Evolutionary conservation across 371 early-diverging fungal species (phyloP).

Genomic region (Rhizopus stolonifer): DNA sequence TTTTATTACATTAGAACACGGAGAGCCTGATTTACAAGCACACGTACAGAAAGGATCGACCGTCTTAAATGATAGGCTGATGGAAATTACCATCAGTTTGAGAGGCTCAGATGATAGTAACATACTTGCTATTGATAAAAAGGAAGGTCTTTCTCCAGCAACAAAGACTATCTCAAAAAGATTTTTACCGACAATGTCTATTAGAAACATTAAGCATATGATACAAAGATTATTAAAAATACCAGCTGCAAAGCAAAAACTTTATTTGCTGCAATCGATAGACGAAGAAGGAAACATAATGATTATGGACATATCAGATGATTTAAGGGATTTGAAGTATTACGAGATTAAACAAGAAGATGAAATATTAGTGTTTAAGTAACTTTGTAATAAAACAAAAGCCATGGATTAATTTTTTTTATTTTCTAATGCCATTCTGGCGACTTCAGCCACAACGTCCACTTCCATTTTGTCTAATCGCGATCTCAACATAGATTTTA

Average conservation of each 20-base stretch:
- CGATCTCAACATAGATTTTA: constrained; percentile 39
- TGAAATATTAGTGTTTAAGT: constrained; percentile 22
- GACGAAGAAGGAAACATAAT: constrained; percentile 9
- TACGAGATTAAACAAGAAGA: constrained; percentile 36
- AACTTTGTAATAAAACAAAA: not conserved
- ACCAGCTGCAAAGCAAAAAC: constrained; percentile 30
- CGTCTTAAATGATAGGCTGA: constrained; percentile 64
- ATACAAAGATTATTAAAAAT: constrained; percentile 40
- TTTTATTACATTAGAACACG: too few relatives aligned
- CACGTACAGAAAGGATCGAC: constrained; percentile 39
- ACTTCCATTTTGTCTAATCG: constrained; percentile 31
- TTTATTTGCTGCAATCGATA: constrained; percentile 26
- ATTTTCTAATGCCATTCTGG: constrained; percentile 13
- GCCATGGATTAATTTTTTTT: not conserved
- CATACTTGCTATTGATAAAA: constrained; percentile 2
- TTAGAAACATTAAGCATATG: constrained; percentile 41
- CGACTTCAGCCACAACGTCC: constrained; percentile 30
- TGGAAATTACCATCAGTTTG: constrained; percentile 32
- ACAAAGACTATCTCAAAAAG: constrained; percentile 43
- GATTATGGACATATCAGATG: constrained; percentile 40
- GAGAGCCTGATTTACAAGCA: constrained; percentile 48
- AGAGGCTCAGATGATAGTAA: constrained; percentile 2
- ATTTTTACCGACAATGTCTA: constrained; percentile 47
- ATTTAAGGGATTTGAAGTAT: constrained; percentile 44
- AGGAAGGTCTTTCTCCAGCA: constrained; percentile 17